phyloP scores from a whole-genome alignment of 441 rosid species.

The Sinapis alba region DNA sequence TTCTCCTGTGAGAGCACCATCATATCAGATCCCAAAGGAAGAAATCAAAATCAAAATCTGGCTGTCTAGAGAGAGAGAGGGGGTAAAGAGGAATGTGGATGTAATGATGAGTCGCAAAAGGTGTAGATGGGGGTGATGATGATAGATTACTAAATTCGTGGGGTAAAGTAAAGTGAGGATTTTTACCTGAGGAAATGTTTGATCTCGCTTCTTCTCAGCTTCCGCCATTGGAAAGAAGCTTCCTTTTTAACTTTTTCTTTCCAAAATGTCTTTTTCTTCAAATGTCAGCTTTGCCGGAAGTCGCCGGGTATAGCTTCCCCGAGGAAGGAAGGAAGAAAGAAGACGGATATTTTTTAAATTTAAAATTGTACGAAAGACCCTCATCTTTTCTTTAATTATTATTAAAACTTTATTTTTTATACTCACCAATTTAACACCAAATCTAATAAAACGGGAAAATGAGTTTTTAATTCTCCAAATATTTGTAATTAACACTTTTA shows the following conservation, averaged over 20 bases:
- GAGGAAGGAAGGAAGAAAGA: background rate
- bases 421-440: too few species aligned
- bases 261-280: background rate
- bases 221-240: background rate
- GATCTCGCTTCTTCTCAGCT: conserved; percentile 2
- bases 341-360: background rate
- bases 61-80: conserved; percentile 23
- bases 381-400: too few species aligned
- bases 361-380: too few species aligned
- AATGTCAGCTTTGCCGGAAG: background rate
- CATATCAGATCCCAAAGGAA: conserved; percentile 32
- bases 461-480: too few species aligned
- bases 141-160: background rate
- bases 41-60: conserved; percentile 29
- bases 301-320: background rate
- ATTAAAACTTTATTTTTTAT: too few species aligned
- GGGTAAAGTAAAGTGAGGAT: background rate
- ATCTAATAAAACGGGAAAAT: too few species aligned
- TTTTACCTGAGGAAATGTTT: background rate
- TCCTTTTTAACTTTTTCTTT: background rate
- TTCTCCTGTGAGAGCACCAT: conserved; percentile 55
- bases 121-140: conserved; percentile 44
- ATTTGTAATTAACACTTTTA: too few species aligned
- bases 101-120: conserved; percentile 40
- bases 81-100: background rate